These are phyloP conservation scores for Skeletonema menzelii DNA, from an alignment of 108 stramenopile species.

Conservation along the genomic window DNA sequence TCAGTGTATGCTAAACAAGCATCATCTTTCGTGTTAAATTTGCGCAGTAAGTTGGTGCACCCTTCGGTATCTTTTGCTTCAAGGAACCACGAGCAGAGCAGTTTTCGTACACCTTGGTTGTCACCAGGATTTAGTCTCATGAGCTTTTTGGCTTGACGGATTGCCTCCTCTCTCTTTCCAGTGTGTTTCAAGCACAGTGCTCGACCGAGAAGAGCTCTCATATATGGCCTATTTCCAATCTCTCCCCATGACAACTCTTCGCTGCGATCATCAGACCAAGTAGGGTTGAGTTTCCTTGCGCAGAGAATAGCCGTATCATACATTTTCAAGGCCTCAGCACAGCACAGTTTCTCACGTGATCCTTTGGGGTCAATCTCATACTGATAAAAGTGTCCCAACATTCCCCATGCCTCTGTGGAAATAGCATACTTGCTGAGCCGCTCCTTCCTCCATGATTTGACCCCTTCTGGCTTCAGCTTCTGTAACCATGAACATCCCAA, in stretches of 20 bases:
- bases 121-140: not conserved
- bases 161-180: conserved; percentile 13
- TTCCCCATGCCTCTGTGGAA: conserved; percentile 12
- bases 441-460: conserved; percentile 6
- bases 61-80: conserved; percentile 15
- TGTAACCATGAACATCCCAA: conserved; percentile 11
- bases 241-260: not conserved
- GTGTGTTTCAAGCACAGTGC: not conserved
- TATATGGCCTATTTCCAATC: conserved; percentile 11
- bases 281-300: conserved; percentile 14
- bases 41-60: conserved; percentile 13
- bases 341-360: conserved; percentile 1
- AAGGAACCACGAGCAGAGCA: conserved; percentile 11
- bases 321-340: conserved; percentile 8
- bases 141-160: conserved; percentile 5
- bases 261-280: conserved; percentile 11
- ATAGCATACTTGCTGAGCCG: conserved; percentile 5
- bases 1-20: conserved; percentile 23
- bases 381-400: conserved; percentile 11
- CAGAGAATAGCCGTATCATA: conserved; percentile 13
- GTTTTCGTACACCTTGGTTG: conserved; percentile 1
- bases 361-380: not conserved
- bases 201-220: not conserved
- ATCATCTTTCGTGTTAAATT: not conserved
- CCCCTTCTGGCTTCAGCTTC: conserved; percentile 10